Evolutionary conservation across 2,329 filamentous ascomycete species (phyloP), one percentile per base, ranked within the genome.

Genomic region (Massarina eburnea): DNA sequence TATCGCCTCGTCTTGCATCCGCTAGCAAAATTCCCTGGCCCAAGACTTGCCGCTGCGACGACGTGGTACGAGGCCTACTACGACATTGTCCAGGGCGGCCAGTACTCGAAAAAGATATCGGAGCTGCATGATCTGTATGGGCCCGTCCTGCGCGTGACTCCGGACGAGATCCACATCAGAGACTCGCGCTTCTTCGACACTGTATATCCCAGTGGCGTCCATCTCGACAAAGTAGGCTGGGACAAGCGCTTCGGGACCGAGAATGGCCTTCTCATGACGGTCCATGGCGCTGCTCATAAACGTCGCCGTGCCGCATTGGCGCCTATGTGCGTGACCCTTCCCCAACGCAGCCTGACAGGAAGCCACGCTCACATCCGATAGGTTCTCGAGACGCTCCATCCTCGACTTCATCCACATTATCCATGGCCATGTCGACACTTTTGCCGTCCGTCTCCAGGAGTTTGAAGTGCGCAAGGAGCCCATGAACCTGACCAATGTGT

Each of bases 1-100:
- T 73, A 76, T 52, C 66, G 67, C 44, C 60, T 73, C 17, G 73
- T 67, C 55, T 64, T 76, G 35, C 73, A 76, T 37, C 75, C 76
- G 1, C 63, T 78, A 2, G 59, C 68, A 34, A 68, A 67, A 34
- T 75, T 71, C 49, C 75, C 75, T 1, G 76, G 75, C 2, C 75
- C 76, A 1, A 57, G 41, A 22, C 41, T 61, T 12, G 66, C 65
- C 9, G 65, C 65, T 8, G 49, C 61, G 10, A 62, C 64, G 17
- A 59, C 51, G 18, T 67, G 58, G 59, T 69, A 68, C 40, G 65
- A 69, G 41, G 66, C 62, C 21, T 69, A 68, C 50, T 68, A 55
- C 36, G 66, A 69, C 39, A 62, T 69, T 20, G 44, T 62, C 12
- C 45, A 57, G 18, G 59, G 55, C 22, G 66, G 65, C 7, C 61